Base-by-base conservation (phyloP, 495 filamentous ascomycete species). In the Penicillium macrosclerotiorum region DNA sequence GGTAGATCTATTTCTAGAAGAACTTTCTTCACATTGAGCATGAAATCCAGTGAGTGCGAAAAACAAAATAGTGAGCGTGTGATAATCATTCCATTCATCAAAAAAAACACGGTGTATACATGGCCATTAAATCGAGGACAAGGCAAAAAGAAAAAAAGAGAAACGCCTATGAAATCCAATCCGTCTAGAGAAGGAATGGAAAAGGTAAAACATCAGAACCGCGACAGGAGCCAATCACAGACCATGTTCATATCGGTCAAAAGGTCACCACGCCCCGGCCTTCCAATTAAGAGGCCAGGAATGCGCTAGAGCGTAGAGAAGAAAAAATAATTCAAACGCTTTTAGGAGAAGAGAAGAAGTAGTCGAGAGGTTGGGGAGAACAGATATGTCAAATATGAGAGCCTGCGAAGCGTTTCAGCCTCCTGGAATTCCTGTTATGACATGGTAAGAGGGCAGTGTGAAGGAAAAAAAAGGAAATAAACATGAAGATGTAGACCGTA, bases 231-330 rank as follows among this genome's bases (percentile, higher is more conserved):
- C 34, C 37, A 44, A 49, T 24, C 46, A 37, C 31, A 39, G 57
- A 55, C 58, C 58, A 62, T 49, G 48, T 53, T 62, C 58, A 58
- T 61, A 45, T 54, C 57, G 54, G 54, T 51, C 57, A 39, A n/a
- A 35, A 7, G 35, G 42, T 43, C 32, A 27, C 41, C 22, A 31
- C 25, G 27, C 16, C 25, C 20, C 38, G n/a, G 19, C 8, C 30
- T 48, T 39, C 31, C 34, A 31, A 25, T 34, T 26, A 39, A 29
- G 45, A 30, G 44, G 13, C 22, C 22, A 23, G 16, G 33, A 11
- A 8, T 6, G 29, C 38, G 19, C 18, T 39, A 45, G 27, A 49
- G 32, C 12, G 37, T 45, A 19, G 24, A 50, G 16, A 52, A 46
- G 25, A 33, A 34, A 27, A 26, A 5, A 34, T 4, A 25, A 48